A percentile compares a stretch with the other conserved stretches of the same genome.
These are phyloP conservation scores for Grosmannia serpens DNA, from an alignment of 2,329 filamentous ascomycete genomes.

Conservation along the genomic window DNA sequence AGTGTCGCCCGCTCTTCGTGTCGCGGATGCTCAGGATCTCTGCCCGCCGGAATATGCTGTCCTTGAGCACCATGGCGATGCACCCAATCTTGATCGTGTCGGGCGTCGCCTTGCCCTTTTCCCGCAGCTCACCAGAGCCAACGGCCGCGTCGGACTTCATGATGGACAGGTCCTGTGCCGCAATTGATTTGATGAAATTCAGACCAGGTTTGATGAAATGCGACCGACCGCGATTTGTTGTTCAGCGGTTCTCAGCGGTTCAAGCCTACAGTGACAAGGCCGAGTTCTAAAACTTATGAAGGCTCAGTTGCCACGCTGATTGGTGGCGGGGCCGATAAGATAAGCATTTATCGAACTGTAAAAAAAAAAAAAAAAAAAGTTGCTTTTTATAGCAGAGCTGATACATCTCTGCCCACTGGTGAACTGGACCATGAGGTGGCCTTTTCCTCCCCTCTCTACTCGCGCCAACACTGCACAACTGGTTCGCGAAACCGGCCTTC, in stretches of 20 bases:
- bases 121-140: slow-evolving; percentile 43
- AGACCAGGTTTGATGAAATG: slow-evolving; percentile 1
- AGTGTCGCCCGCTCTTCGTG: slow-evolving; percentile 76
- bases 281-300: neutral
- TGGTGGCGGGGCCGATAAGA: neutral
- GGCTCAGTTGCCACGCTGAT: too few species aligned
- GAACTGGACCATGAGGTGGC: neutral
- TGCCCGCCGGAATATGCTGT: slow-evolving; percentile 78
- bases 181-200: neutral
- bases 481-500: neutral
- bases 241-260: neutral
- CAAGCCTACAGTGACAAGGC: neutral
- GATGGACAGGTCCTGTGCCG: slow-evolving; percentile 5
- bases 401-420: neutral
- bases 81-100: slow-evolving; percentile 61
- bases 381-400: neutral
- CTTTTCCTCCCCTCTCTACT: neutral
- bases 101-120: slow-evolving; percentile 75
- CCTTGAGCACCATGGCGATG: slow-evolving; percentile 52
- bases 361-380: neutral
- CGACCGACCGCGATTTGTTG: neutral
- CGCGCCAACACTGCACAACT: neutral
- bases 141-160: slow-evolving; percentile 40
- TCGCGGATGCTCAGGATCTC: slow-evolving; percentile 94
- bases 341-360: neutral